These are phyloP conservation scores for Cercospora sp. DNA, from an alignment of 2,329 filamentous ascomycete species.

Conservation along the genomic window DNA sequence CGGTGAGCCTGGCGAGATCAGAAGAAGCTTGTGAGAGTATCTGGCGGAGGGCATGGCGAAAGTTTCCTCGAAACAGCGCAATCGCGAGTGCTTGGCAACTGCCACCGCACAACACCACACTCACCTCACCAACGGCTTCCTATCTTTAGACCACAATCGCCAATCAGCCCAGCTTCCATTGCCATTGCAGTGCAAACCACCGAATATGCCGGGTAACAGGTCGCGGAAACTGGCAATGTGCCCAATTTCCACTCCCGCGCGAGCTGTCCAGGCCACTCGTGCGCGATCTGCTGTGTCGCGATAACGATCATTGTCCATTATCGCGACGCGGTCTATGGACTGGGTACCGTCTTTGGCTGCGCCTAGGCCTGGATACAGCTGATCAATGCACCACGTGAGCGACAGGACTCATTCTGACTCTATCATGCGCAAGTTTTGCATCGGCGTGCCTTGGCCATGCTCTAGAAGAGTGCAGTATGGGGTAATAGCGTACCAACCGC, in stretches of 20 bases:
- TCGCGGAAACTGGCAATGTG: neutral
- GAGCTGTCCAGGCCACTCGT: neutral
- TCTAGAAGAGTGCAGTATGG: neutral
- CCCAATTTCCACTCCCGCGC: neutral
- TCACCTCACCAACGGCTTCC: neutral
- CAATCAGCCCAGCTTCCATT: neutral
- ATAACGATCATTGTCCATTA: neutral
- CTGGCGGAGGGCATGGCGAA: neutral
- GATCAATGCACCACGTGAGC: neutral
- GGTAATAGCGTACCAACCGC: slow-evolving; percentile 1
- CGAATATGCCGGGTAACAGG: neutral
- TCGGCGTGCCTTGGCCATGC: neutral
- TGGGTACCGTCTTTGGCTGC: neutral
- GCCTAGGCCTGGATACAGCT: neutral
- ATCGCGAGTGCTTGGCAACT: neutral
- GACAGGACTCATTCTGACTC: neutral
- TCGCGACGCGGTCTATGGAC: neutral
- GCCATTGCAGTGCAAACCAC: neutral
- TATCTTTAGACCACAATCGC: neutral
- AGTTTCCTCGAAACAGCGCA: neutral
- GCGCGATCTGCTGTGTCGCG: neutral
- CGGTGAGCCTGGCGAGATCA: neutral
- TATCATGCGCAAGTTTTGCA: neutral
- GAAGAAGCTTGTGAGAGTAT: neutral
- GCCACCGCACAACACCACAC: neutral